These are phyloP conservation scores for Trichoderma sp. DNA, from an alignment of 2,329 filamentous ascomycete genomes.

Conservation along the genomic window DNA sequence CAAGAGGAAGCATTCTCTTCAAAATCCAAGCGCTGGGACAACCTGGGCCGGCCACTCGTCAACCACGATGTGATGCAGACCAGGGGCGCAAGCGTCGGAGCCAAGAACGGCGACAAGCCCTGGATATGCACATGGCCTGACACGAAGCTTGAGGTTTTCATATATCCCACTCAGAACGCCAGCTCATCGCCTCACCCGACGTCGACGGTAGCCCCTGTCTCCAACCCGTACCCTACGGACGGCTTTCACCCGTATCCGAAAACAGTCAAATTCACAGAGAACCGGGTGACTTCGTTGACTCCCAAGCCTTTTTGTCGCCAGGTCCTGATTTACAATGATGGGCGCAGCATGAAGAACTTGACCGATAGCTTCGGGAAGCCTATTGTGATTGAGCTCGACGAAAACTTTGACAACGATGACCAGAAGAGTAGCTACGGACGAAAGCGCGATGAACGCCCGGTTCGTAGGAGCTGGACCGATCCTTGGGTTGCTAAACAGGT, in stretches of 20 bases:
- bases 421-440: neutral
- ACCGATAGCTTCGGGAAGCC: slow-evolving; percentile 41
- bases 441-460: neutral
- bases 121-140: slow-evolving; percentile 63
- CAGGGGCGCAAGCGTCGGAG: slow-evolving; percentile 30
- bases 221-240: slow-evolving; percentile 20
- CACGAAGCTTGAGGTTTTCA: slow-evolving; percentile 57
- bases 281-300: slow-evolving; percentile 41
- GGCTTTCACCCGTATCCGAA: slow-evolving; percentile 48
- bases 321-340: slow-evolving; percentile 45
- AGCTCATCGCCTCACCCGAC: slow-evolving; percentile 33
- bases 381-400: slow-evolving; percentile 45
- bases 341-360: slow-evolving; percentile 39
- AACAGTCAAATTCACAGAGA: slow-evolving; percentile 57
- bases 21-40: slow-evolving; percentile 32
- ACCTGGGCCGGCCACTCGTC: slow-evolving; percentile 22
- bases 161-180: slow-evolving; percentile 56
- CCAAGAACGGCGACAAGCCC: slow-evolving; percentile 51
- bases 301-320: slow-evolving; percentile 50
- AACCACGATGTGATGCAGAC: slow-evolving; percentile 32
- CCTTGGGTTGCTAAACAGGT: slow-evolving; percentile 22
- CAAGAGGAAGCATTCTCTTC: slow-evolving; percentile 41
- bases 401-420: slow-evolving; percentile 7
- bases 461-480: neutral
- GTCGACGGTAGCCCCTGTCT: slow-evolving; percentile 20